Conservation (phyloP, 257 asterid genomes). For the Handroanthus guayacan region DNA sequence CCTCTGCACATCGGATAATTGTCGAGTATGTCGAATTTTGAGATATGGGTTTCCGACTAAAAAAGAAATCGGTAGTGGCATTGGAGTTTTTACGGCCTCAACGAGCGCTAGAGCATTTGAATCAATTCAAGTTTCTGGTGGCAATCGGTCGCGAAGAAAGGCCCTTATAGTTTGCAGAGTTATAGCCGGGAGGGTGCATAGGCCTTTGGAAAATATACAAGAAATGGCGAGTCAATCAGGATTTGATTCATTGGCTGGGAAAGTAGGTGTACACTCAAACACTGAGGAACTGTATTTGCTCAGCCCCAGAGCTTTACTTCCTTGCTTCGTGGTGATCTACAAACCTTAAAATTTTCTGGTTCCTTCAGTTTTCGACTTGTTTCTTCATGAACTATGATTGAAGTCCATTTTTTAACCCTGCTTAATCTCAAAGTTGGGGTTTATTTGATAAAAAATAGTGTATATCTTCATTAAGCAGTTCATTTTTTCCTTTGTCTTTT, state of each 20-base stretch:
- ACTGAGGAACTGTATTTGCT: conserved; percentile 91
- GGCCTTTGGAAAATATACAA: conserved; percentile 74
- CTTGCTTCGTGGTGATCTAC: conserved; percentile 90
- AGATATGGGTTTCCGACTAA: conserved; percentile 67
- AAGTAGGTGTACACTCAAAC: conserved; percentile 71
- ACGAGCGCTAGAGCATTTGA: conserved; percentile 84
- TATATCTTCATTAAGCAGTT: not conserved
- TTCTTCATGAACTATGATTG: not conserved
- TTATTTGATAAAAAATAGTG: conserved; percentile 6
- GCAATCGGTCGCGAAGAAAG: conserved; percentile 40
- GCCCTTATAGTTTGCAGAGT: conserved; percentile 91
- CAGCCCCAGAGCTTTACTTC: conserved; percentile 83
- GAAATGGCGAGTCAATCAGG: conserved; percentile 79
- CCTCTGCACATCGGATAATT: conserved; percentile 63
- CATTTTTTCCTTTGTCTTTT: not conserved
- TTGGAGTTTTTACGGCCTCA: conserved; percentile 88
- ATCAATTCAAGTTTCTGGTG: conserved; percentile 46
- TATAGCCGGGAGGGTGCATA: conserved; percentile 92
- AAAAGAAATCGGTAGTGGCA: conserved; percentile 52
- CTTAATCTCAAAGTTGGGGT: not conserved
- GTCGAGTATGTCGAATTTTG: conserved; percentile 74
- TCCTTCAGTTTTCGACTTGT: conserved; percentile 26
- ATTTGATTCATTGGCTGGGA: conserved; percentile 92
- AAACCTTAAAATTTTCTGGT: conserved; percentile 41
- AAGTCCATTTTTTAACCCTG: conserved; percentile 10